Base-by-base conservation (phyloP, 768 basidiomycete species). In the Leccinum olivaceopallidum region DNA sequence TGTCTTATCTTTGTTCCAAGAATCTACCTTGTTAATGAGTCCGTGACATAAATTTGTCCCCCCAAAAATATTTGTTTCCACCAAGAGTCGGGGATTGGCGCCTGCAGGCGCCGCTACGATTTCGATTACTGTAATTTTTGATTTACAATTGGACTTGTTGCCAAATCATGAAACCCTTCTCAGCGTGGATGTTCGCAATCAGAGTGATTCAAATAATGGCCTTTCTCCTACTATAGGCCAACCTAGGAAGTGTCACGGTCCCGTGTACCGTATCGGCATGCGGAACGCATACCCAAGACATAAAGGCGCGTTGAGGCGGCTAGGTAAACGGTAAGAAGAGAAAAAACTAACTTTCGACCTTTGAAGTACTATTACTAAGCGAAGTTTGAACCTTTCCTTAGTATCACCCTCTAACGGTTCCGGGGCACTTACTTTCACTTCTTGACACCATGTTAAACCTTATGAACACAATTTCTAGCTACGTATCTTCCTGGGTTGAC, bases 101-200 rank as follows among this genome's bases (percentile, higher is more conserved):
- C 28, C 28, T 28, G 28, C 28, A 28, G 28, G 28, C 28, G 28
- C 28, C 28, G 28, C 28, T 28, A 28, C 28, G 26, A 44, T 42
- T n/a, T 10, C n/a, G 42, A 44, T n/a, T 5, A 52, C 8, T 26
- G 28, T 8, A 2, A 49, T 36, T 13, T 26, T 5, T 26, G 18
- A 26, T 8, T 6, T 26, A 37, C 22, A 54, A 36, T 28, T n/a
- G 49, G 24, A 56, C 34, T 61, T 89, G 80, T 90, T 60, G 88
- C 89, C 89, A 75, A 83, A 78, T 78, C 86, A 92, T 91, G 90
- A 92, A 92, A 92, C 90, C 89, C 88, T 83, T 82, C 77, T 84
- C 85, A 67, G 83, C 88, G 87, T 91, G 77, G 64, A 70, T 71
- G 58, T 77, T 71, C 79, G 88, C 82, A 85, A 86, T 86, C 73